Evolutionary conservation across 495 filamentous ascomycete species (phyloP).

Genomic region (Aspergillus sclerotiicarbonarius): DNA sequence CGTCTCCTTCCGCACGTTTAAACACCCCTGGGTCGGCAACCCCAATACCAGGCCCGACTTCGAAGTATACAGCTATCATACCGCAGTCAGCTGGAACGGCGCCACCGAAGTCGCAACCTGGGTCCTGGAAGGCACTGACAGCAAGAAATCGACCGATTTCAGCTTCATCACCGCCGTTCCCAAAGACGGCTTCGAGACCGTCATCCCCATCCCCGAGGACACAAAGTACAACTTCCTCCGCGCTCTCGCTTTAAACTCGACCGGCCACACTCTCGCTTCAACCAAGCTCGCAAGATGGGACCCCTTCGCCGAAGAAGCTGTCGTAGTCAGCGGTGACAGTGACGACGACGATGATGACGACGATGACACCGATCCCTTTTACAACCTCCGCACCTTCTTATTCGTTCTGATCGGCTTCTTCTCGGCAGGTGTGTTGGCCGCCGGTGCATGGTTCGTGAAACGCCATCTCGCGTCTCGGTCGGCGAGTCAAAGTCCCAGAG

Average conservation of each 20-base stretch:
- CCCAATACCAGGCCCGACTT: slow-evolving; percentile 31
- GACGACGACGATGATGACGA: background rate
- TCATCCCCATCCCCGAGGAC: slow-evolving; percentile 19
- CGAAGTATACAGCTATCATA: slow-evolving; percentile 23
- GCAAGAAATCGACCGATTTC: slow-evolving; percentile 11
- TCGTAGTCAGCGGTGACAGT: slow-evolving; percentile 1
- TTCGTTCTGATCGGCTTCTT: slow-evolving; percentile 5
- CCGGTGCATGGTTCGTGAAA: background rate
- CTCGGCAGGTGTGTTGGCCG: background rate
- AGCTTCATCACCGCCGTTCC: slow-evolving; percentile 25
- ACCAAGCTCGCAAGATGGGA: slow-evolving; percentile 17
- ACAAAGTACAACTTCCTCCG: slow-evolving; percentile 9
- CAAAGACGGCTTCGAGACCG: slow-evolving; percentile 36
- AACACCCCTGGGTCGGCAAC: slow-evolving; percentile 34
- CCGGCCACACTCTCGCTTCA: slow-evolving; percentile 15
- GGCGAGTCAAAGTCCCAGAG: background rate
- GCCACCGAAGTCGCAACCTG: slow-evolving; percentile 40
- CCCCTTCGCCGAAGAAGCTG: slow-evolving; percentile 1
- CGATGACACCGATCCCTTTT: background rate
- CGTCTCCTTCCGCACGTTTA: slow-evolving; percentile 39
- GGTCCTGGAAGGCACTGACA: slow-evolving; percentile 28
- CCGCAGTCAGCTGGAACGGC: slow-evolving; percentile 42
- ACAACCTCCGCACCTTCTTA: background rate
- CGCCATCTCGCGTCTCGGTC: background rate
- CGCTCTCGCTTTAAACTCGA: slow-evolving; percentile 16